A percentile compares a stretch with the other conserved stretches of the same genome.
phyloP scores from a whole-genome alignment of 306 rosid species.

The Lotus japonicus region DNA sequence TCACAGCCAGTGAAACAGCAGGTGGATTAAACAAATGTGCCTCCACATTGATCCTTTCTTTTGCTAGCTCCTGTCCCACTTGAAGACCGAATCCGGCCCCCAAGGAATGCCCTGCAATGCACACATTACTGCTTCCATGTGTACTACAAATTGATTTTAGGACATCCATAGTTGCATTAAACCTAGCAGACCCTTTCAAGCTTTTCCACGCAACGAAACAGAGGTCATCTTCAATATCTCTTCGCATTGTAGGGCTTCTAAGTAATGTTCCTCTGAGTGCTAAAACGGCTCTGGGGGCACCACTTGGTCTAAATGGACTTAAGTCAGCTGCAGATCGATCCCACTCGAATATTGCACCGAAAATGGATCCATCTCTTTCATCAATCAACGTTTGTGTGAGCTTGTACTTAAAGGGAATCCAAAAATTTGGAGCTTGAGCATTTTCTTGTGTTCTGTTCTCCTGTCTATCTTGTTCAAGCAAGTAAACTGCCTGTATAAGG shows the following conservation, averaged over 20 bases:
- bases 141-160: conserved; percentile 43
- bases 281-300: conserved; percentile 76
- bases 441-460: conserved; percentile 49
- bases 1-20: conserved; percentile 72
- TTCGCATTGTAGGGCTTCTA: conserved; percentile 50
- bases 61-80: conserved; percentile 75
- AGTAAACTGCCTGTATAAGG: conserved; percentile 69
- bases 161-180: conserved; percentile 46
- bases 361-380: conserved; percentile 84
- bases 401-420: conserved; percentile 84
- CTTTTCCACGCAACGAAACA: conserved; percentile 81
- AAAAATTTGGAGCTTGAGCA: conserved; percentile 73
- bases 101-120: conserved; percentile 79
- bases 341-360: conserved; percentile 89
- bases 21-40: conserved; percentile 92
- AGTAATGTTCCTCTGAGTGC: conserved; percentile 85
- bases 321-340: conserved; percentile 63
- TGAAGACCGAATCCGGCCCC: conserved; percentile 92
- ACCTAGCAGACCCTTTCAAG: conserved; percentile 78
- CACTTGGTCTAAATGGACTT: conserved; percentile 56
- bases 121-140: conserved; percentile 62
- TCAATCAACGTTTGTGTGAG: conserved; percentile 49
- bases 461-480: conserved; percentile 81
- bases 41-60: conserved; percentile 67
- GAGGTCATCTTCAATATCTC: conserved; percentile 80